Percentiles rank a stretch among this genome's conserved stretches.
Evolutionary conservation across 352 stramenopile species (phyloP).

Genomic region (Pilasporangium apinafurcum): DNA sequence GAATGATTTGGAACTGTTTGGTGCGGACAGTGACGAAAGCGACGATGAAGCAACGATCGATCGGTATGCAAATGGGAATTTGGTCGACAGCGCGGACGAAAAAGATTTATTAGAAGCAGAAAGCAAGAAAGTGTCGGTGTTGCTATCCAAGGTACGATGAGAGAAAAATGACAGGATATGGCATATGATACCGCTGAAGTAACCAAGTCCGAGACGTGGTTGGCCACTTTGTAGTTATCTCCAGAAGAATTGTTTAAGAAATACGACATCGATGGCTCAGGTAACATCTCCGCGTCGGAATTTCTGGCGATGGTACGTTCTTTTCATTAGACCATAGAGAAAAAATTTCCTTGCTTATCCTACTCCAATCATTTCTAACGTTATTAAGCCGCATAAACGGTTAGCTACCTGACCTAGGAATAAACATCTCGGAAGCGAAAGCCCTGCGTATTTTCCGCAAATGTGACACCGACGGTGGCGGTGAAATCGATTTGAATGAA

Average conservation of each 20-base stretch:
- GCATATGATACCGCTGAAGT: background rate
- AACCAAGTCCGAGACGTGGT: background rate
- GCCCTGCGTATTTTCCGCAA: conserved; percentile 87
- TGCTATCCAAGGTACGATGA: conserved; percentile 50
- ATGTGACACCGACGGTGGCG: conserved; percentile 86
- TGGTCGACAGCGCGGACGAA: conserved; percentile 13
- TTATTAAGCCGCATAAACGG: conserved; percentile 16
- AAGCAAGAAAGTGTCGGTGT: conserved; percentile 56
- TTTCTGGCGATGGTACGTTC: conserved; percentile 79
- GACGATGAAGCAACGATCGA: conserved; percentile 78
- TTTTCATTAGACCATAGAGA: conserved; percentile 1
- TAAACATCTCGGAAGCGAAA: conserved; percentile 87
- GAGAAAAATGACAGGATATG: background rate
- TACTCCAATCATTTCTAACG: too few species aligned
- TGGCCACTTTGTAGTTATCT: conserved; percentile 19
- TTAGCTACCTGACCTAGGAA: conserved; percentile 82
- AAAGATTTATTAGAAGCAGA: conserved; percentile 22
- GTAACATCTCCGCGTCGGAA: conserved; percentile 87
- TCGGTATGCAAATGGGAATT: conserved; percentile 39
- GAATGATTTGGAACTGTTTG: conserved; percentile 52
- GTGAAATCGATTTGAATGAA: conserved; percentile 90
- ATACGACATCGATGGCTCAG: conserved; percentile 88
- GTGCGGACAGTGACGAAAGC: conserved; percentile 69
- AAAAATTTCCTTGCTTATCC: background rate
- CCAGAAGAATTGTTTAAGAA: conserved; percentile 90